These are phyloP conservation scores for Achaetomiella virescens DNA, from an alignment of 495 filamentous ascomycete genomes.

Conservation along the genomic window DNA sequence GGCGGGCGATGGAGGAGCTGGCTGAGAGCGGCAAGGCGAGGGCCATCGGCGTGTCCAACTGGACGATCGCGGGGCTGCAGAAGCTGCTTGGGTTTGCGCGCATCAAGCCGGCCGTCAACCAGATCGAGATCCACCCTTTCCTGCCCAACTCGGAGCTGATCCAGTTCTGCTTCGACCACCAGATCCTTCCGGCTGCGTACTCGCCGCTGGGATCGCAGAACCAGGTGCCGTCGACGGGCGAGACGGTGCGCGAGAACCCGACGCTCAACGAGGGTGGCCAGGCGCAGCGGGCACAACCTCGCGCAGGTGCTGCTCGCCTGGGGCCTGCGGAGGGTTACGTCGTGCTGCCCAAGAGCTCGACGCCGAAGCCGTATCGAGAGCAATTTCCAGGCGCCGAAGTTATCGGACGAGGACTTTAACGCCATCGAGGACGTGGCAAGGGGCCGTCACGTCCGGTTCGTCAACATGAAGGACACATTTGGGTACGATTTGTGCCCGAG, in stretches of 20 bases:
- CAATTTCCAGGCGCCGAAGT: slow-evolving; percentile 41
- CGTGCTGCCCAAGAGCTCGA: slow-evolving; percentile 52
- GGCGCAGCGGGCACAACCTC: slow-evolving; percentile 34
- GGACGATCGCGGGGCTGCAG: slow-evolving; percentile 36
- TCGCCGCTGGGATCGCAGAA: slow-evolving; percentile 57
- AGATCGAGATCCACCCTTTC: slow-evolving; percentile 49
- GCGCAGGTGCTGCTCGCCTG: slow-evolving; percentile 46
- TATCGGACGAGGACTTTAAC: slow-evolving; percentile 37
- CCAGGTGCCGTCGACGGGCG: slow-evolving; percentile 45
- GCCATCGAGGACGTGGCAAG: slow-evolving; percentile 37
- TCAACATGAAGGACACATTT: slow-evolving; percentile 73
- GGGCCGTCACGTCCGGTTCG: slow-evolving; percentile 58
- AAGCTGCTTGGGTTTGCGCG: slow-evolving; percentile 37
- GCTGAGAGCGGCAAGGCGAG: slow-evolving; percentile 33
- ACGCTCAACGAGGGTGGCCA: slow-evolving; percentile 37
- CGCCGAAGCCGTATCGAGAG: slow-evolving; percentile 59
- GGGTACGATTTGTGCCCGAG: slow-evolving; percentile 46
- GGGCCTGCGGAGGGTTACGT: slow-evolving; percentile 40
- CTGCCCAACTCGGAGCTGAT: slow-evolving; percentile 50
- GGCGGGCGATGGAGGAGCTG: slow-evolving; percentile 44
- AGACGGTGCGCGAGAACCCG: slow-evolving; percentile 37
- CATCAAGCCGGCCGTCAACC: slow-evolving; percentile 44
- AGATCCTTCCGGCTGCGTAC: slow-evolving; percentile 63
- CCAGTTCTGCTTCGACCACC: slow-evolving; percentile 48
- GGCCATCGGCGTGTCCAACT: slow-evolving; percentile 49